A percentile compares a stretch with the other conserved stretches of the same genome.
These are phyloP conservation scores for Colletotrichum nymphaeae DNA, from an alignment of 2,329 filamentous ascomycete genomes.

Conservation along the genomic window DNA sequence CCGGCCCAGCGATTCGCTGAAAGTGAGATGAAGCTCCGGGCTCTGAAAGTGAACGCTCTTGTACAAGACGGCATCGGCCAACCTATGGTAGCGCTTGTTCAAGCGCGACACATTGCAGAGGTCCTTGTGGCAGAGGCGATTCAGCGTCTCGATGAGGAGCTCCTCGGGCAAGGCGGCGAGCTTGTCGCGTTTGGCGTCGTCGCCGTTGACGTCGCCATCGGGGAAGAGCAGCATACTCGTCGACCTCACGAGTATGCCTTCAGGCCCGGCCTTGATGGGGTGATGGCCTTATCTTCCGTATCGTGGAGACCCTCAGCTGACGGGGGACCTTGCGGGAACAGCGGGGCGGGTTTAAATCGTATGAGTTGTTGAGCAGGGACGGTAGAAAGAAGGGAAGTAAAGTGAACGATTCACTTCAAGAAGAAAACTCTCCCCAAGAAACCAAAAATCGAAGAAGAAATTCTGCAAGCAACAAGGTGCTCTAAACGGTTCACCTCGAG, in stretches of 20 bases:
- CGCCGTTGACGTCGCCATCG: neutral
- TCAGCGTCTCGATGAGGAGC: conserved; percentile 52
- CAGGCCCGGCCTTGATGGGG: neutral
- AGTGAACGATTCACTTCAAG: neutral
- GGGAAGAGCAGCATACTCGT: conserved; percentile 11
- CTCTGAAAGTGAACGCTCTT: conserved; percentile 58
- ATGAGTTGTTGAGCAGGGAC: neutral
- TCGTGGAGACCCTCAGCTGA: conserved; percentile 13
- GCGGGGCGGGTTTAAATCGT: neutral
- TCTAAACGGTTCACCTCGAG: neutral
- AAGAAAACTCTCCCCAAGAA: neutral
- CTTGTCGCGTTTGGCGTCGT: neutral
- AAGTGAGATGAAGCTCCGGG: conserved; percentile 59
- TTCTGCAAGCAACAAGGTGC: neutral
- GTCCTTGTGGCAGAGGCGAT: conserved; percentile 47
- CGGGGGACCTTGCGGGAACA: conserved; percentile 3
- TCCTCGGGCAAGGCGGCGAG: conserved; percentile 45
- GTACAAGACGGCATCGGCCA: conserved; percentile 60
- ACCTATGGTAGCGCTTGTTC: conserved; percentile 53
- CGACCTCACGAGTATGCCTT: neutral
- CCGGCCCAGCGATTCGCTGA: conserved; percentile 58
- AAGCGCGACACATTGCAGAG: conserved; percentile 56
- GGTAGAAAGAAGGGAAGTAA: neutral
- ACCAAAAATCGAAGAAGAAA: neutral
- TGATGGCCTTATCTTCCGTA: conserved; percentile 8